Conservation (phyloP, 306 rosid genomes). For the Sechiopsis laciniata region DNA sequence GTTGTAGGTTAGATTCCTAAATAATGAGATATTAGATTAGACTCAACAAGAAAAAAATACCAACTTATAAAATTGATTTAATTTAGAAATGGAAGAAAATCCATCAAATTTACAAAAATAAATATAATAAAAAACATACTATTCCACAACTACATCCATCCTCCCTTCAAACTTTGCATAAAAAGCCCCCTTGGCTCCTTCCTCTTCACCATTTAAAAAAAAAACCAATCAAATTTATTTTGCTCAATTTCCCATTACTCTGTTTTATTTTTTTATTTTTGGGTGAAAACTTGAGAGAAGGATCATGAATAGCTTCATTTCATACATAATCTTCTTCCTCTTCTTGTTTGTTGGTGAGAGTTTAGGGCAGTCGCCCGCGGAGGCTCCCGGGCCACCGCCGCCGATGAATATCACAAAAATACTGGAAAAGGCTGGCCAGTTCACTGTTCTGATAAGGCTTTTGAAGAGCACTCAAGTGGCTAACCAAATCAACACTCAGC, state of each 20-base stretch:
- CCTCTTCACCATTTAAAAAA: background rate
- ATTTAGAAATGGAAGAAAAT: no score
- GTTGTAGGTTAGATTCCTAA: no score
- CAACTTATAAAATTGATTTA: no score
- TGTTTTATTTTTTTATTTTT: background rate
- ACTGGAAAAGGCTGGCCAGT: slow-evolving; percentile 53
- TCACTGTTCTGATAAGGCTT: slow-evolving; percentile 52
- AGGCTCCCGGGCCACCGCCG: slow-evolving; percentile 40
- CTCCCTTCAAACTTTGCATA: background rate
- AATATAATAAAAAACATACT: background rate
- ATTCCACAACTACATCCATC: background rate
- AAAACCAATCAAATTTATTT: background rate
- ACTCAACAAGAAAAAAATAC: no score
- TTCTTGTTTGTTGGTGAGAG: slow-evolving; percentile 18
- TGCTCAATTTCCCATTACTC: background rate
- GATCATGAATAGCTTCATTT: slow-evolving; percentile 29
- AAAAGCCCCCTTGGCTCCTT: slow-evolving; percentile 9
- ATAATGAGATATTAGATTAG: no score
- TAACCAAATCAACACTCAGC: slow-evolving; percentile 53
- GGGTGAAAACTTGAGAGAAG: slow-evolving; percentile 1
- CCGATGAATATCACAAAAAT: slow-evolving; percentile 57
- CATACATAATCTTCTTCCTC: slow-evolving; percentile 26
- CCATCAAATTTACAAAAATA: no score
- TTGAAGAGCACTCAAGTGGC: slow-evolving; percentile 49
- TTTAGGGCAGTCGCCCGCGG: slow-evolving; percentile 35